Percentiles rank a stretch among this genome's conserved stretches.
These are phyloP conservation scores for Trichomonas tenax DNA, from an alignment of 208 protist species.

Conservation along the genomic window DNA sequence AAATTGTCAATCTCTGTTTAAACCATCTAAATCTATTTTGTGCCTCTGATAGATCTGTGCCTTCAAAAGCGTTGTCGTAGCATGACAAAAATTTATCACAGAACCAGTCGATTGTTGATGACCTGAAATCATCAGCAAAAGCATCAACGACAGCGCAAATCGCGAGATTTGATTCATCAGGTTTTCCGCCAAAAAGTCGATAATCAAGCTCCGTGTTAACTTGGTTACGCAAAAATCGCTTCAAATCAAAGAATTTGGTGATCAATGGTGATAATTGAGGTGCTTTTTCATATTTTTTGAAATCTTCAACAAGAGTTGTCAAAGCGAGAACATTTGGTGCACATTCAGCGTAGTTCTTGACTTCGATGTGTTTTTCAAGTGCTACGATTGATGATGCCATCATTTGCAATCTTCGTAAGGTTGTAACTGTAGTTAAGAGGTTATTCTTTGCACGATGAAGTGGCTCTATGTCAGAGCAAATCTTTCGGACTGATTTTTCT, in stretches of 20 bases:
- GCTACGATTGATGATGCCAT: background rate
- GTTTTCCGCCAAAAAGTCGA: background rate
- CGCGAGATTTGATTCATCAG: background rate
- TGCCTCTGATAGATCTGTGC: background rate
- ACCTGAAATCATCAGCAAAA: background rate
- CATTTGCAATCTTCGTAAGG: background rate
- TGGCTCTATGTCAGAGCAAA: background rate
- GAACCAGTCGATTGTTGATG: background rate
- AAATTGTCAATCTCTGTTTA: background rate
- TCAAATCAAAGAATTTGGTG: background rate
- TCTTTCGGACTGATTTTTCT: background rate
- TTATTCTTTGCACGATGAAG: conserved; percentile 7
- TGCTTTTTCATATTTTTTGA: background rate
- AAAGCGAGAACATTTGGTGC: background rate
- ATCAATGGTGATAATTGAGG: background rate
- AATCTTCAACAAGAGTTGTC: background rate
- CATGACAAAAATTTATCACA: background rate
- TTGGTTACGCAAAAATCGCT: background rate
- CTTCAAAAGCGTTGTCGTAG: background rate
- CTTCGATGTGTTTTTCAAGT: background rate
- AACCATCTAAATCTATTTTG: background rate
- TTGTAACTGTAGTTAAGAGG: background rate
- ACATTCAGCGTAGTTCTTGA: background rate
- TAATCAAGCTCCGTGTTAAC: background rate
- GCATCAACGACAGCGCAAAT: background rate